Percentiles rank a stretch among this genome's conserved stretches.
phyloP scores from a whole-genome alignment of 2,329 filamentous ascomycete genomes.

The Penicillium oxalicum region DNA sequence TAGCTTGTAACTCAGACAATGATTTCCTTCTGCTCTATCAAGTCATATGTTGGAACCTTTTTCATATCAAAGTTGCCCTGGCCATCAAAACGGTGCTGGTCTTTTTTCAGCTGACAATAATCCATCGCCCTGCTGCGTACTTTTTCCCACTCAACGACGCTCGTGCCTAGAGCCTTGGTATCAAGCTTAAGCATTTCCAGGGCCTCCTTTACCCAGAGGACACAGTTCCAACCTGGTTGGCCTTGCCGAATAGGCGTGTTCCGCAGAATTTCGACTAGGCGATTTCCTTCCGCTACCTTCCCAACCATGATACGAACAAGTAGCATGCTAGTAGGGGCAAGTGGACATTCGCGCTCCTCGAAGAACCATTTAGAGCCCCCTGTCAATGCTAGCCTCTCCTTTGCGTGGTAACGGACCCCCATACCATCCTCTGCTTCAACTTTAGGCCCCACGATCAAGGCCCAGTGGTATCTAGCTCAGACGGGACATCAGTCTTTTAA shows the following conservation, averaged over 20 bases:
- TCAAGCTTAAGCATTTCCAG: slow-evolving; percentile 27
- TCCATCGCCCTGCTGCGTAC: slow-evolving; percentile 34
- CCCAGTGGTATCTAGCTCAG: slow-evolving; percentile 34
- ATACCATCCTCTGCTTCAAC: slow-evolving; percentile 14
- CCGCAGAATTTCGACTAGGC: slow-evolving; percentile 26
- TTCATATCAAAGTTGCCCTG: slow-evolving; percentile 10
- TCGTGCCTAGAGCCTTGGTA: slow-evolving; percentile 29
- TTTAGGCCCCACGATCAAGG: slow-evolving; percentile 36
- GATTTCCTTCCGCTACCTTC: slow-evolving; percentile 29
- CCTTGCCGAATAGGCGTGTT: slow-evolving; percentile 27
- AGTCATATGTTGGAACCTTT: no score
- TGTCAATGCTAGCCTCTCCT: slow-evolving; percentile 18
- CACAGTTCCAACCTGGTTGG: slow-evolving; percentile 38
- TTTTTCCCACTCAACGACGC: slow-evolving; percentile 27
- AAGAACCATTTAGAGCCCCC: slow-evolving; percentile 24
- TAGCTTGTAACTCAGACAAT: no score
- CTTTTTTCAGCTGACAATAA: slow-evolving; percentile 38
- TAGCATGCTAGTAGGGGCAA: slow-evolving; percentile 22
- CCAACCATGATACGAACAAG: slow-evolving; percentile 29
- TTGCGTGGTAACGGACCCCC: slow-evolving; percentile 31
- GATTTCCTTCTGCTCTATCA: no score
- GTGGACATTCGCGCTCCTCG: slow-evolving; percentile 19
- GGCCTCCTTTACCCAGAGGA: slow-evolving; percentile 41
- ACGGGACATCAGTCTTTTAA: not conserved
- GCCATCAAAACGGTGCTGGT: slow-evolving; percentile 39